These are phyloP conservation scores for Phyllosticta citriasiana DNA, from an alignment of 2,329 filamentous ascomycete genomes.

Conservation along the genomic window DNA sequence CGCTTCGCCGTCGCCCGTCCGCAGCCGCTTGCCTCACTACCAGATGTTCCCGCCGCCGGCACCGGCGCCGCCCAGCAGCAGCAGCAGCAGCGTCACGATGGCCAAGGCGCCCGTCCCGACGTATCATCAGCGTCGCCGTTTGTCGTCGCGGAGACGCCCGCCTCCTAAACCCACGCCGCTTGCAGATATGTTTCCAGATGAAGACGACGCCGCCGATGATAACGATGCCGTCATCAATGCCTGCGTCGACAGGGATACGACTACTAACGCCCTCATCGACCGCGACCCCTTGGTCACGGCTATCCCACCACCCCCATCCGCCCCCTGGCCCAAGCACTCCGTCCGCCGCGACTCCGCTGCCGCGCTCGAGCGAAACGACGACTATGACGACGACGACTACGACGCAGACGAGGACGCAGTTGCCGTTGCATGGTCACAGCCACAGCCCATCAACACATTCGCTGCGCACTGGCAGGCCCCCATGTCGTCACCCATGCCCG, in stretches of 20 bases:
- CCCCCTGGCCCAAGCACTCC: not conserved
- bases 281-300: not conserved
- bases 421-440: not conserved
- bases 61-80: not conserved
- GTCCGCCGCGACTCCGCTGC: not conserved
- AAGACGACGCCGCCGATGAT: not conserved
- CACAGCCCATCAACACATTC: not conserved
- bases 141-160: not conserved
- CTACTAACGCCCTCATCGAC: not conserved
- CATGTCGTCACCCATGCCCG: not conserved
- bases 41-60: not conserved
- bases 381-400: not conserved
- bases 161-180: not conserved
- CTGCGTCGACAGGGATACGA: not conserved
- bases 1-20: not conserved
- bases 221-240: not conserved
- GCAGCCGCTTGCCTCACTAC: not conserved
- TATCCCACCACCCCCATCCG: not conserved
- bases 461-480: not conserved
- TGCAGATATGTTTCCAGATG: not conserved
- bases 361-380: not conserved
- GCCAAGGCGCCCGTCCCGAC: not conserved
- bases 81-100: not conserved
- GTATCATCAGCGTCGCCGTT: not conserved
- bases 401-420: not conserved